A percentile compares a stretch with the other conserved stretches of the same genome.
Evolutionary conservation across 176 grass and related monocot species (phyloP).

Genomic region (Phoenix roebelenii): DNA sequence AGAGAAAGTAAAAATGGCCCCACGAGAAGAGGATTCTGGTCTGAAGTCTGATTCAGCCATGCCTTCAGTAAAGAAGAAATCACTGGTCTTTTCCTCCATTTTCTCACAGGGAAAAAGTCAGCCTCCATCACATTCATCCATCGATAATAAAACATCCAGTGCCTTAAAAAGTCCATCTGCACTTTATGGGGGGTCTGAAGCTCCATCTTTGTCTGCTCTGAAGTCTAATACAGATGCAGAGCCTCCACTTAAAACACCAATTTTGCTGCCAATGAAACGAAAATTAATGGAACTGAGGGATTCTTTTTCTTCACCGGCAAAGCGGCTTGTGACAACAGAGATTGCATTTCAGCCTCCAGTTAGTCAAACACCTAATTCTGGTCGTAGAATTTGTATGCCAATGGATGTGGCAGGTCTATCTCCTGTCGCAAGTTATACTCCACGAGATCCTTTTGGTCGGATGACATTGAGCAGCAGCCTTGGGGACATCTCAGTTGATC

Average conservation of each 20-base stretch:
- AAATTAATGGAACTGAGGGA: conserved; percentile 61
- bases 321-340: conserved; percentile 41
- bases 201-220: conserved; percentile 18
- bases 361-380: conserved; percentile 62
- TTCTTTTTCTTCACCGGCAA: conserved; percentile 31
- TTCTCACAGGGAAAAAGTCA: conserved; percentile 38
- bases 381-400: conserved; percentile 37
- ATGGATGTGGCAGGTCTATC: conserved; percentile 31
- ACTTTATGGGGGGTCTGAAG: conserved; percentile 28
- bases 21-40: conserved; percentile 30
- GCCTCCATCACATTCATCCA: conserved; percentile 13
- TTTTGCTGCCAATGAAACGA: conserved; percentile 71
- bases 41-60: conserved; percentile 39
- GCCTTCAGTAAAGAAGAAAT: conserved; percentile 54
- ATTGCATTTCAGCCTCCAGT: conserved; percentile 46
- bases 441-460: conserved; percentile 18
- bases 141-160: conserved; percentile 31
- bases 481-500: conserved; percentile 54
- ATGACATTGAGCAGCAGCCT: conserved; percentile 50
- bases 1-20: conserved; percentile 26
- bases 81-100: conserved; percentile 59
- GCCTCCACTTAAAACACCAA: conserved; percentile 39
- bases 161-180: conserved; percentile 24
- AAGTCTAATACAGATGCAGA: conserved; percentile 33
- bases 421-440: conserved; percentile 36